Evolutionary conservation across 208 protist genomes (phyloP).

Genomic region (Trypanosoma boissoni): DNA sequence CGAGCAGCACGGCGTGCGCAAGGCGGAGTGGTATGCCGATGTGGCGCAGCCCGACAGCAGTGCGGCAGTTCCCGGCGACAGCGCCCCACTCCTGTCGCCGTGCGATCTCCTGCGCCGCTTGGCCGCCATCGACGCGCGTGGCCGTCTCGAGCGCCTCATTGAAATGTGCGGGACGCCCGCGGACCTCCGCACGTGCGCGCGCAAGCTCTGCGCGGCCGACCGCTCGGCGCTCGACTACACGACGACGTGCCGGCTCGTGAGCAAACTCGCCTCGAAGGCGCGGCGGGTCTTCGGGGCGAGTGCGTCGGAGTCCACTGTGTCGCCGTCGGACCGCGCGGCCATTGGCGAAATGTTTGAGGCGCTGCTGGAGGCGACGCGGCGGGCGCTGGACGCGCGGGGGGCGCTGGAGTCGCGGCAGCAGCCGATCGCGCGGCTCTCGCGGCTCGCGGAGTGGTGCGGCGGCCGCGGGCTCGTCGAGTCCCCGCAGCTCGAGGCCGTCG

Average conservation of each 20-base stretch:
- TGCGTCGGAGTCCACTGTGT: slow-evolving; percentile 6
- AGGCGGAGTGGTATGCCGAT: slow-evolving; percentile 35
- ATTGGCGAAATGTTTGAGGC: slow-evolving; percentile 28
- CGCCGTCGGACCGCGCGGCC: slow-evolving; percentile 21
- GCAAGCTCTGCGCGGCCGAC: slow-evolving; percentile 27
- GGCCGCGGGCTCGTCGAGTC: slow-evolving; percentile 32
- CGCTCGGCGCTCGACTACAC: slow-evolving; percentile 33
- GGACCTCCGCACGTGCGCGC: slow-evolving; percentile 45
- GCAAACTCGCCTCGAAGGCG: slow-evolving; percentile 79
- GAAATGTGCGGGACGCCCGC: slow-evolving; percentile 43
- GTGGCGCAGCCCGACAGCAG: not conserved
- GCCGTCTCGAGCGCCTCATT: slow-evolving; percentile 67
- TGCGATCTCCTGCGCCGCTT: slow-evolving; percentile 65
- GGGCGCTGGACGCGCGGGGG: slow-evolving; percentile 26
- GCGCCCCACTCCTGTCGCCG: slow-evolving; percentile 47
- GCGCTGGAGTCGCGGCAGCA: slow-evolving; percentile 28
- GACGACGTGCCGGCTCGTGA: slow-evolving; percentile 59
- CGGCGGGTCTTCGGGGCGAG: slow-evolving; percentile 43
- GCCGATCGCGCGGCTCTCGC: slow-evolving; percentile 56
- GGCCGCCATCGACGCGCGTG: slow-evolving; percentile 44
- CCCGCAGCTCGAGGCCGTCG: slow-evolving; percentile 24
- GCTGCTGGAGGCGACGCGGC: slow-evolving; percentile 32
- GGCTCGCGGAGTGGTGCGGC: slow-evolving; percentile 57
- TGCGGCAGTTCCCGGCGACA: slow-evolving; percentile 18
- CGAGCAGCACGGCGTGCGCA: slow-evolving; percentile 70